phyloP scores from a whole-genome alignment of 352 stramenopile genomes.

The Blastocystis sp. region DNA sequence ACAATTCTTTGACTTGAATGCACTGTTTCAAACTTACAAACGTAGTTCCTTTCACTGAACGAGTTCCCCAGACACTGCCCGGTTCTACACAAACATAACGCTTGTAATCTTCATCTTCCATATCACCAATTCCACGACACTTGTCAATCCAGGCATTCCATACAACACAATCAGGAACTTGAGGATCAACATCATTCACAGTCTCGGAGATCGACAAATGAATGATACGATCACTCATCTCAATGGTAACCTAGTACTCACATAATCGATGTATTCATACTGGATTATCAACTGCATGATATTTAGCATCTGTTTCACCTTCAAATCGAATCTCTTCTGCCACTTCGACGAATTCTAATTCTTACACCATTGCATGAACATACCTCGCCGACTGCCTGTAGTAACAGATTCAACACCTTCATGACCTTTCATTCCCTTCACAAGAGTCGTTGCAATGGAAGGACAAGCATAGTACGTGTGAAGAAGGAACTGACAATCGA shows the following conservation, averaged over 20 bases:
- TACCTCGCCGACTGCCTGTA: background rate
- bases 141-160: conserved; percentile 49
- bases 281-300: background rate
- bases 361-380: background rate
- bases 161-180: conserved; percentile 26
- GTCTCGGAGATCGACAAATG: background rate
- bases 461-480: conserved; percentile 34
- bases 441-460: conserved; percentile 4
- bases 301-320: conserved; percentile 19
- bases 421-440: background rate
- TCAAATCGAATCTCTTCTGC: background rate
- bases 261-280: background rate
- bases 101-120: conserved; percentile 60
- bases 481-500: conserved; percentile 31
- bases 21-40: background rate
- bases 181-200: background rate
- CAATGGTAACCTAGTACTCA: conserved; percentile 14
- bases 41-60: background rate
- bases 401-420: conserved; percentile 13
- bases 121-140: conserved; percentile 24
- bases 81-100: conserved; percentile 54
- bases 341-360: conserved; percentile 13
- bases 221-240: background rate
- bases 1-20: conserved; percentile 13
- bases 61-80: background rate